These are phyloP conservation scores for Paecilomyces variotii DNA, from an alignment of 2,329 filamentous ascomycete genomes.

Conservation along the genomic window DNA sequence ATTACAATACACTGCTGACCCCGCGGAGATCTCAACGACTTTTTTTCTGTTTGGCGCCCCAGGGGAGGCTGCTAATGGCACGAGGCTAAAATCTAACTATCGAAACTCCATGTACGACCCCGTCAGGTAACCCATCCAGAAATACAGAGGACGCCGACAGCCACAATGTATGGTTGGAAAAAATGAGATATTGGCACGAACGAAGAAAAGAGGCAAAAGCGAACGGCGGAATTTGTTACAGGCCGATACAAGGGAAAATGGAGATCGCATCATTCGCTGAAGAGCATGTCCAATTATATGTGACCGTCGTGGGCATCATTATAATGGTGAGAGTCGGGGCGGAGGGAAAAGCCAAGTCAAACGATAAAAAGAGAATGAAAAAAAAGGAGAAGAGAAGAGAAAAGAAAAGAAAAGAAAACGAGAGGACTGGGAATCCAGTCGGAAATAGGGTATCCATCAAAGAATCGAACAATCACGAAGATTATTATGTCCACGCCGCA, in stretches of 20 bases:
- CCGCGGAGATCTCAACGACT: neutral
- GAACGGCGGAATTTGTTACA: neutral
- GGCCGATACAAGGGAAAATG: conserved; percentile 1
- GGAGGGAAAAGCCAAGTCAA: neutral
- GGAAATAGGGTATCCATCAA: conserved; percentile 15
- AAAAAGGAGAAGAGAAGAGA: conserved; percentile 5
- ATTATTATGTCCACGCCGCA: neutral
- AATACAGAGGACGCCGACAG: neutral
- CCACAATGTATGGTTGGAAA: neutral
- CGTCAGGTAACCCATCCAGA: neutral
- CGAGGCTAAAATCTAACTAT: neutral
- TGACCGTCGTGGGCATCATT: conserved; percentile 15
- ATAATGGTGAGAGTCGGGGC: conserved; percentile 4
- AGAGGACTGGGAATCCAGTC: neutral
- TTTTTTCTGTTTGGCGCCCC: neutral
- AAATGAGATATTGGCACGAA: neutral
- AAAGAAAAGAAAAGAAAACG: conserved; percentile 3
- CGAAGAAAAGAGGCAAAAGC: neutral
- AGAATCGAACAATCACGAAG: conserved; percentile 11
- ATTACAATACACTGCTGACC: neutral
- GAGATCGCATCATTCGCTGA: conserved; percentile 7
- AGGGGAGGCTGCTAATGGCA: neutral
- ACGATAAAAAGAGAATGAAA: neutral
- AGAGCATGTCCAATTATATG: conserved; percentile 6
- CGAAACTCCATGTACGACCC: neutral